Evolutionary conservation across 1,284 basidiomycete species (phyloP).

Genomic region (Cryptococcus deneoformans): DNA sequence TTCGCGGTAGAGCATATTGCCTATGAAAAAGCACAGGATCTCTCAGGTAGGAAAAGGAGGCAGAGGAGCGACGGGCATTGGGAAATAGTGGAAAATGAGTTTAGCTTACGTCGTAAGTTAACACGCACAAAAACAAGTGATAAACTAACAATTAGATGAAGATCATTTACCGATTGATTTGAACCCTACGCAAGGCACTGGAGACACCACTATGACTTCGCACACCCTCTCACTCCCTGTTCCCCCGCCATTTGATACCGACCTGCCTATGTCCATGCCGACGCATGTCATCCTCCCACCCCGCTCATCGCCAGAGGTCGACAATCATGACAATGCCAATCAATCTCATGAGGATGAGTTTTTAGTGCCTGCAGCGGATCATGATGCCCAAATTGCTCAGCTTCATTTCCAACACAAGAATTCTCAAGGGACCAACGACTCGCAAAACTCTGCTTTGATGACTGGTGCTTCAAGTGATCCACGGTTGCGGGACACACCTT

Average conservation of each 20-base stretch:
- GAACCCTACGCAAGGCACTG: conserved; percentile 9
- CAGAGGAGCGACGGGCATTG: conserved; percentile 5
- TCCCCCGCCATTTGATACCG: conserved; percentile 8
- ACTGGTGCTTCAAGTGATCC: neutral
- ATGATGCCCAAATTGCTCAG: neutral
- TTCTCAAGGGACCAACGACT: neutral
- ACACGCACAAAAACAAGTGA: neutral
- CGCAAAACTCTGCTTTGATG: neutral
- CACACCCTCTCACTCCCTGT: conserved; percentile 11
- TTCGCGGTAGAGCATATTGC: conserved; percentile 14
- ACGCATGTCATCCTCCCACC: conserved; percentile 3
- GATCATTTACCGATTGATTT: conserved; percentile 6
- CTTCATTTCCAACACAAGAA: neutral
- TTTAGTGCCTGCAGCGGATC: neutral
- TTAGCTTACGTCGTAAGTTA: neutral
- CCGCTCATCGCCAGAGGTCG: neutral
- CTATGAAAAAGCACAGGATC: conserved; percentile 5
- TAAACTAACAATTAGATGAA: neutral
- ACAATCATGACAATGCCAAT: neutral
- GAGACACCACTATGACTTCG: conserved; percentile 12
- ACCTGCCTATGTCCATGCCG: conserved; percentile 2
- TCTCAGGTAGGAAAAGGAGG: conserved; percentile 2
- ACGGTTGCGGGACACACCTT: neutral
- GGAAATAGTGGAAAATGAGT: conserved; percentile 6
- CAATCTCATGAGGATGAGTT: neutral